phyloP scores from a whole-genome alignment of 257 asterid genomes.

The Linaria vulgaris region DNA sequence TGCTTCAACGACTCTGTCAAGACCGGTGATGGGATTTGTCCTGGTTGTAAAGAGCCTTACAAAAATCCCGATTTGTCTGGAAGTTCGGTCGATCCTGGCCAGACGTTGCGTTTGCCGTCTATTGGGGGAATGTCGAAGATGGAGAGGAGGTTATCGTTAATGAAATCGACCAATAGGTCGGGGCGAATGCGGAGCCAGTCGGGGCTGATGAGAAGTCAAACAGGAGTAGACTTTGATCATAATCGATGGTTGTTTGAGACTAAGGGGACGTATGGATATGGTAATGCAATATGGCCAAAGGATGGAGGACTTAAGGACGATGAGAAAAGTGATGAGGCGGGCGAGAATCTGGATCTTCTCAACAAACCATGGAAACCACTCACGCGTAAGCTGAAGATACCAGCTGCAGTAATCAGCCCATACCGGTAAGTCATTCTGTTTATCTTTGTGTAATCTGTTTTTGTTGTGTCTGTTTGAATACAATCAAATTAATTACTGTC shows the following conservation, averaged over 20 bases:
- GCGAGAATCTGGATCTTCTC: conserved; percentile 58
- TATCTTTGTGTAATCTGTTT: background rate
- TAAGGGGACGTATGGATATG: conserved; percentile 78
- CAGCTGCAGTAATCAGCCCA: conserved; percentile 72
- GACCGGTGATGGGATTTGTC: conserved; percentile 69
- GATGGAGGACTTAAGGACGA: conserved; percentile 47
- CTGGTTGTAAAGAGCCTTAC: conserved; percentile 76
- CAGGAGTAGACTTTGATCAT: conserved; percentile 66
- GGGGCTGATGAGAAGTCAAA: conserved; percentile 55
- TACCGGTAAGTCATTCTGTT: conserved; percentile 46
- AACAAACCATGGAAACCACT: conserved; percentile 85
- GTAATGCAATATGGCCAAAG: conserved; percentile 80
- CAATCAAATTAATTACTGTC: background rate
- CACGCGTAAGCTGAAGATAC: conserved; percentile 65
- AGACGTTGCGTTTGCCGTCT: conserved; percentile 51
- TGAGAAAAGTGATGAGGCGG: conserved; percentile 32
- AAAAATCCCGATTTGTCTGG: conserved; percentile 52
- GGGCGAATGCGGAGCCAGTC: conserved; percentile 46
- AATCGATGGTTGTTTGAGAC: conserved; percentile 73
- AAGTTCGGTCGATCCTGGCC: conserved; percentile 36
- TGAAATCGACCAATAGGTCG: conserved; percentile 58
- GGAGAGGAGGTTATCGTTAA: conserved; percentile 69
- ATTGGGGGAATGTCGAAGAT: conserved; percentile 54
- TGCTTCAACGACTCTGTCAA: conserved; percentile 62
- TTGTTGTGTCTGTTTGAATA: background rate